Conservation (phyloP, 2,329 filamentous ascomycete genomes). For the Balansia obtecta region DNA sequence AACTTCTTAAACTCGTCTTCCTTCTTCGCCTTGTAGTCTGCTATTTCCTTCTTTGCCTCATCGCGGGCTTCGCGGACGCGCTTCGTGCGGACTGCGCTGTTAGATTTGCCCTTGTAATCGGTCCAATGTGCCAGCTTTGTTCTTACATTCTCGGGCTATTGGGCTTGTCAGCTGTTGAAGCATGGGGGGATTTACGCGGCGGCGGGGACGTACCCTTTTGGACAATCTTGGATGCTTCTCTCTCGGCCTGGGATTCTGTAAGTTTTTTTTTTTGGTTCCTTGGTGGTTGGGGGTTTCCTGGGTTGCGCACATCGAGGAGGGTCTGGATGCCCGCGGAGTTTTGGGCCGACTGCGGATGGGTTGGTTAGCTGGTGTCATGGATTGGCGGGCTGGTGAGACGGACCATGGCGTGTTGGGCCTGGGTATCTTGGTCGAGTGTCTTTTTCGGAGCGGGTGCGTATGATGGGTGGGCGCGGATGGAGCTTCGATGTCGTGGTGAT, state of each 20-base stretch:
- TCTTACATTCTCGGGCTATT: constrained; percentile 77
- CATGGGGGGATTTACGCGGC: neutral
- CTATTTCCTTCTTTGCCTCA: constrained; percentile 96
- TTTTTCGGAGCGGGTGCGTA: neutral
- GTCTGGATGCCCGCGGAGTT: constrained; percentile 98
- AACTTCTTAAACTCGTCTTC: constrained; percentile 93
- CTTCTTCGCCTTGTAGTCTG: constrained; percentile 79
- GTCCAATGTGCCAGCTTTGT: neutral
- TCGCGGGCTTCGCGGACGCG: constrained; percentile 91
- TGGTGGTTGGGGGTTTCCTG: too few species aligned
- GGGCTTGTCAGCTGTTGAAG: neutral
- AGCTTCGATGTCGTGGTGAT: neutral
- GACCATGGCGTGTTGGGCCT: constrained; percentile 7
- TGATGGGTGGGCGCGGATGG: neutral
- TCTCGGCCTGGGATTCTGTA: constrained; percentile 60
- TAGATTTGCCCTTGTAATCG: neutral
- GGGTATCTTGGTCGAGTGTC: neutral
- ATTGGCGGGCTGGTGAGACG: neutral
- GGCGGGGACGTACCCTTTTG: constrained; percentile 65
- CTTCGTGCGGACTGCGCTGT: constrained; percentile 62
- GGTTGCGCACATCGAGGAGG: constrained; percentile 75
- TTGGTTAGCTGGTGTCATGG: neutral
- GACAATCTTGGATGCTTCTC: constrained; percentile 97
- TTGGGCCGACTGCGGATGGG: constrained; percentile 66
- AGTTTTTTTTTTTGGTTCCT: neutral